Percentiles rank a stretch among this genome's conserved stretches.
Conservation (phyloP, 805 yeast species). For the Cephaloascus albidus region DNA sequence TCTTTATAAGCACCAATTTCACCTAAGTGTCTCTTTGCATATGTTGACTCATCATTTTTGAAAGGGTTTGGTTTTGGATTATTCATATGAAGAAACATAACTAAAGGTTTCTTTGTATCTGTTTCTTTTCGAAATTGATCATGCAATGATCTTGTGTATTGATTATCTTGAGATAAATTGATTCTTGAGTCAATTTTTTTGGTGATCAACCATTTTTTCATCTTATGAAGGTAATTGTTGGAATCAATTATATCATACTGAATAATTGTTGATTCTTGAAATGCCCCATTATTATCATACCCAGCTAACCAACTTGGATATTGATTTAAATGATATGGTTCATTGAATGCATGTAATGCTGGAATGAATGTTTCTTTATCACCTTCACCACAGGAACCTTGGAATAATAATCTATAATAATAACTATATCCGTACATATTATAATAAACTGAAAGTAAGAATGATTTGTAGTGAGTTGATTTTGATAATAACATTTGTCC, state of each 20-base stretch:
- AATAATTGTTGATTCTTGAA: constrained; percentile 14
- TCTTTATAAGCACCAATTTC: constrained; percentile 4
- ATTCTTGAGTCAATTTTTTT: constrained; percentile 10
- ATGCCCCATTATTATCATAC: constrained; percentile 4
- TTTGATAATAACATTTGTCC: constrained; percentile 27
- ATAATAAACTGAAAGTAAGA: constrained; percentile 22
- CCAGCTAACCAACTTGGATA: constrained; percentile 13
- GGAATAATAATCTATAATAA: constrained; percentile 22
- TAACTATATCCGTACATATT: constrained; percentile 18
- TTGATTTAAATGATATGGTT: constrained; percentile 17
- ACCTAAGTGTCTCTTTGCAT: constrained; percentile 11
- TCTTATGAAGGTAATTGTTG: constrained; percentile 4
- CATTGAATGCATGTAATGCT: constrained; percentile 20
- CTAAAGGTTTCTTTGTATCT: constrained; percentile 6
- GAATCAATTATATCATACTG: constrained; percentile 12
- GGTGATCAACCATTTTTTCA: constrained; percentile 8
- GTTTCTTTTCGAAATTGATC: constrained; percentile 12
- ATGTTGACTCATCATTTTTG: constrained; percentile 4
- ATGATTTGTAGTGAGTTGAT: constrained; percentile 17
- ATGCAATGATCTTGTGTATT: constrained; percentile 7
- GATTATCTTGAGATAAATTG: constrained; percentile 9
- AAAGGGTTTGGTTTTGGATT: constrained; percentile 12
- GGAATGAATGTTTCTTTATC: constrained; percentile 21
- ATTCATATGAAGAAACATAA: constrained; percentile 13
- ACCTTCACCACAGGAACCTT: constrained; percentile 22